These are phyloP conservation scores for Paraglomus brasilianum DNA, from an alignment of 192 early-diverging fungal species.

Conservation along the genomic window DNA sequence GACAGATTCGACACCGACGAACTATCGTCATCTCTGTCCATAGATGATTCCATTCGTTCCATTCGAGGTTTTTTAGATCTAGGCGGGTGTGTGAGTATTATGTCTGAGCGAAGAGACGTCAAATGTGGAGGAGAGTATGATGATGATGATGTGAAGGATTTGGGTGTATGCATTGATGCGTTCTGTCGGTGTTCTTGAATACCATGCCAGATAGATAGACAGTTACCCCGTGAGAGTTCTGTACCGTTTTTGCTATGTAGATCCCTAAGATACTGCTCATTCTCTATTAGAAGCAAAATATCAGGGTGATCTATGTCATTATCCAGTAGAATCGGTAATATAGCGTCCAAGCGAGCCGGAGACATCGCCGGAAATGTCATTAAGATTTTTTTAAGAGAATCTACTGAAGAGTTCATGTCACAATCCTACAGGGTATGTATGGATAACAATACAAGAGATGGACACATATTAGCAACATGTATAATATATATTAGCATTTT, in stretches of 20 bases:
- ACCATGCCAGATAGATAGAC: conserved; percentile 29
- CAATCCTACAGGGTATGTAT: conserved; percentile 20
- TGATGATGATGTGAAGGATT: conserved; percentile 24
- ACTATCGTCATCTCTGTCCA: conserved; percentile 16
- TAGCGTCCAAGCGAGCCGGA: conserved; percentile 9
- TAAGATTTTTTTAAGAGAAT: conserved; percentile 25
- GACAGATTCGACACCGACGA: too few relatives aligned
- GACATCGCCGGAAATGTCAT: conserved; percentile 31
- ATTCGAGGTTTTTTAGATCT: conserved; percentile 8
- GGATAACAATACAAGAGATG: too few relatives aligned
- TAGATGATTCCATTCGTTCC: neutral
- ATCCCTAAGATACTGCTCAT: conserved; percentile 28
- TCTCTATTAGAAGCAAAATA: conserved; percentile 30
- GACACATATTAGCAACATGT: too few relatives aligned
- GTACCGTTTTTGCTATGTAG: conserved; percentile 31
- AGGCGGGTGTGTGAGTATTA: neutral
- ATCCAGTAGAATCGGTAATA: conserved; percentile 28
- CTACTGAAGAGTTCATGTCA: conserved; percentile 22
- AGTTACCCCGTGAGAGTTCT: conserved; percentile 21
- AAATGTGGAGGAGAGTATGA: conserved; percentile 25
- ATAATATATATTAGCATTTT: too few relatives aligned
- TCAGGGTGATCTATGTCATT: conserved; percentile 34
- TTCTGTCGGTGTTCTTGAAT: conserved; percentile 30
- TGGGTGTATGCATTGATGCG: conserved; percentile 23
- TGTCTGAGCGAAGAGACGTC: neutral